Conservation (phyloP, 306 rosid species). For the Citrullus mucosospermus region DNA sequence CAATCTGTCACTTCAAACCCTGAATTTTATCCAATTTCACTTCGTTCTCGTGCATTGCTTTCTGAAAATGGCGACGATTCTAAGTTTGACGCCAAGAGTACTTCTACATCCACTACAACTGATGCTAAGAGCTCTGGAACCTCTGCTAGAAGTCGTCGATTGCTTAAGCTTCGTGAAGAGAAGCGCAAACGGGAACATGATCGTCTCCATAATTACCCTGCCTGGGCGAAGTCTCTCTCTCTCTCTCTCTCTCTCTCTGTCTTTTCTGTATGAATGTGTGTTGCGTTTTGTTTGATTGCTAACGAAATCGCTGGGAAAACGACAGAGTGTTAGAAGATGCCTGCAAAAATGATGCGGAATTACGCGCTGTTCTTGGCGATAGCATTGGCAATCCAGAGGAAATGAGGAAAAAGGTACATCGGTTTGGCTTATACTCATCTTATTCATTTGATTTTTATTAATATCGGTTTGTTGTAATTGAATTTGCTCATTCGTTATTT, state of each 20-base stretch:
- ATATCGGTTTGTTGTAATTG: background rate
- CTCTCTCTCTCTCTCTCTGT: background rate
- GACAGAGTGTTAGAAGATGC: constrained; percentile 64
- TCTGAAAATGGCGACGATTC: constrained; percentile 3
- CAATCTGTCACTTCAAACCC: background rate
- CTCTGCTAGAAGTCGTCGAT: constrained; percentile 63
- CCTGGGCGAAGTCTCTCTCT: constrained; percentile 70
- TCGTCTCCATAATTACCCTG: constrained; percentile 57
- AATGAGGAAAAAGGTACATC: constrained; percentile 58
- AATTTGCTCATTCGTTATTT: background rate
- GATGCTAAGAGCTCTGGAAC: constrained; percentile 51
- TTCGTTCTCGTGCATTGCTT: constrained; percentile 2
- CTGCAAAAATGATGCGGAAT: constrained; percentile 71
- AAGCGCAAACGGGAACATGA: constrained; percentile 61
- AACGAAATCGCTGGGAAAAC: background rate
- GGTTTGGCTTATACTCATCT: background rate
- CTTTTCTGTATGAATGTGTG: background rate
- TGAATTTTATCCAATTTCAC: background rate
- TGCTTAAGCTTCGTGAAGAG: constrained; percentile 72
- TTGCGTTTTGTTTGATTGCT: background rate
- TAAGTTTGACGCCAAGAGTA: background rate
- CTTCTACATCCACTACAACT: background rate
- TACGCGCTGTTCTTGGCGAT: constrained; percentile 77
- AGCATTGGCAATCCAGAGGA: constrained; percentile 81
- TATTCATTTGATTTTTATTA: background rate